Percentiles rank a stretch among this genome's conserved stretches.
Evolutionary conservation across 2,329 filamentous ascomycete species (phyloP).

Genomic region (Fusarium xylarioides): DNA sequence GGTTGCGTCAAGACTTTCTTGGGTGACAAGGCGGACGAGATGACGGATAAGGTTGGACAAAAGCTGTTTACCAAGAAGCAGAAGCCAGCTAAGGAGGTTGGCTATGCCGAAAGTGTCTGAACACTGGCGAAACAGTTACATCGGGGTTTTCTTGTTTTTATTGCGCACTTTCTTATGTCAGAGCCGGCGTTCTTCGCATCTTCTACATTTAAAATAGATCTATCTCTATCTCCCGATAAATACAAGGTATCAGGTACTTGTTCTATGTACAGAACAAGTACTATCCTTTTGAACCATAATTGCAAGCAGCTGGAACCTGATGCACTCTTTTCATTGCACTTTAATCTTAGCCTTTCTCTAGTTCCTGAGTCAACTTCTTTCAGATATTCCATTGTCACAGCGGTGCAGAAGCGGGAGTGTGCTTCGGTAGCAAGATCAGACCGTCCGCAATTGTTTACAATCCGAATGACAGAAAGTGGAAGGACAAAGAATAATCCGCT

Average conservation of each 20-base stretch:
- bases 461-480: accelerated
- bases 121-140: too few relatives aligned
- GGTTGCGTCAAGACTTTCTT: constrained; percentile 53
- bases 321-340: accelerated
- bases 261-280: not conserved
- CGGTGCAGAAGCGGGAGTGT: too few relatives aligned
- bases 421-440: too few relatives aligned
- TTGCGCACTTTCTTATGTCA: constrained; percentile 18
- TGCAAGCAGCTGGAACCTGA: not conserved
- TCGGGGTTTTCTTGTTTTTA: not conserved
- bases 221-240: not conserved
- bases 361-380: too few relatives aligned
- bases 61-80: constrained; percentile 51
- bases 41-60: constrained; percentile 49
- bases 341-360: not conserved
- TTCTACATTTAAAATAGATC: not conserved
- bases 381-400: too few relatives aligned
- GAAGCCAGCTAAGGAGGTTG: constrained; percentile 36
- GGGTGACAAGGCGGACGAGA: constrained; percentile 52
- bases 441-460: too few relatives aligned
- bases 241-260: not conserved
- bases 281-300: not conserved
- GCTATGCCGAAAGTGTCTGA: constrained; percentile 46
- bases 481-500: accelerated
- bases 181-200: constrained; percentile 14